Evolutionary conservation across 441 rosid genomes (phyloP), one percentile per base, ranked within the genome.

Genomic region (Biscutella laevigata): DNA sequence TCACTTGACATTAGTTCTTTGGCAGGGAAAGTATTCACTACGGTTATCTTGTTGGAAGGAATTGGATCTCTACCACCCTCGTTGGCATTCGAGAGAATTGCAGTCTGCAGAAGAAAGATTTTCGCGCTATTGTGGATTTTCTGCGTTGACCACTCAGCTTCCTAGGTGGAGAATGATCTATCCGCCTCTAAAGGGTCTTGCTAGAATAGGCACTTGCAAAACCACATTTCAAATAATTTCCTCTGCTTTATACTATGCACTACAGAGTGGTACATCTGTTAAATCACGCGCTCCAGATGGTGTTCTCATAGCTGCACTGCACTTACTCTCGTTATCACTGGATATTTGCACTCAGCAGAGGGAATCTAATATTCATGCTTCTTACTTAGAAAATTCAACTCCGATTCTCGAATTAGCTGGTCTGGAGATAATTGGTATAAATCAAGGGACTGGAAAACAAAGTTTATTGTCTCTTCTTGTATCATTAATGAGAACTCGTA

Each of bases 61-160:
- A 71, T 72, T 94, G 76, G 96, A 94, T 74, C 77, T 94, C 33
- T 94, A 84, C 74, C 89, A 89, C 64, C 96, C 94, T 60, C 95
- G 90, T 36, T 85, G 97, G 96, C 79, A 74, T 77, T 78, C 76
- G 1, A 80, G 96, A 72, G 97, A 94, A 57, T 70, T 94, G 75
- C 99, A 94, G 78, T 72, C 73, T 57, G 96, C 97, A 26, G 96
- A 94, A 74, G 99, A 94, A 79, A 89, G 95, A 73, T 94, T 81
- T 74, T 69, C 68, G 26, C 91, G 86, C 37, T 79, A 71, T 61
- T 77, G 84, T 71, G 74, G 82, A 73, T 79, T 74, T 38, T 77
- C 95, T 14, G 95, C 97, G 25, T 61, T 82, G 75, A 83, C 75
- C 47, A 65, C 78, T 65, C 99, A 87, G 78, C 81, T 94, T 57